A percentile compares a stretch with the other conserved stretches of the same genome.
Evolutionary conservation across 1,284 basidiomycete genomes (phyloP).

Genomic region (Leccinum pseudoinsigne): DNA sequence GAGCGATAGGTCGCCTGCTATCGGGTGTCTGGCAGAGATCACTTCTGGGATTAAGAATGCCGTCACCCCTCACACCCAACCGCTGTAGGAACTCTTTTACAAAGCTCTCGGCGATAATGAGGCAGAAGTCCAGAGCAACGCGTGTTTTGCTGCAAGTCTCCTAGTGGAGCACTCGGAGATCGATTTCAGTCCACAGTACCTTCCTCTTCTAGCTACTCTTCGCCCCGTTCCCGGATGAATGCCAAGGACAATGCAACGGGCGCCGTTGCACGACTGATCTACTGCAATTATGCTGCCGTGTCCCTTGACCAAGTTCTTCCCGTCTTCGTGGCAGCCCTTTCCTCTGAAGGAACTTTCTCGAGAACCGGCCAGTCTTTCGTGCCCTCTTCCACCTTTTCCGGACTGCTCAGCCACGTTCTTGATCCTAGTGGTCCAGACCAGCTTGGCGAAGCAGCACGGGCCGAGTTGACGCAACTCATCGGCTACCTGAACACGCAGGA

Average conservation of each 20-base stretch:
- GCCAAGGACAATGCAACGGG: slow-evolving; percentile 97
- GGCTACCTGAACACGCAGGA: slow-evolving; percentile 72
- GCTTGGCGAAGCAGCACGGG: slow-evolving; percentile 75
- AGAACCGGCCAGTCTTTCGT: slow-evolving; percentile 89
- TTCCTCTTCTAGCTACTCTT: slow-evolving; percentile 77
- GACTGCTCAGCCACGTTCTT: slow-evolving; percentile 74
- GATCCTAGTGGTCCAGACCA: slow-evolving; percentile 76
- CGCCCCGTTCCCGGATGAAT: slow-evolving; percentile 76
- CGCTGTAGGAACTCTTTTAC: slow-evolving; percentile 84
- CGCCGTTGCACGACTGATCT: slow-evolving; percentile 87
- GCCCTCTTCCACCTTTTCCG: slow-evolving; percentile 90
- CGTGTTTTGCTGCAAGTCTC: slow-evolving; percentile 92
- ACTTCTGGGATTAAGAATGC: slow-evolving; percentile 90
- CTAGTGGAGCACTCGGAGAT: slow-evolving; percentile 86
- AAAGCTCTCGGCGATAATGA: slow-evolving; percentile 85
- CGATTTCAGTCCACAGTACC: slow-evolving; percentile 86
- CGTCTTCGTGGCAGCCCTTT: slow-evolving; percentile 75
- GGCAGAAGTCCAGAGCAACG: slow-evolving; percentile 93
- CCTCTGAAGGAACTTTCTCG: slow-evolving; percentile 88
- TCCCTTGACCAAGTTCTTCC: slow-evolving; percentile 93
- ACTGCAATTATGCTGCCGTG: slow-evolving; percentile 79
- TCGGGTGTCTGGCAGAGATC: slow-evolving; percentile 95
- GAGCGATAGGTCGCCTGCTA: slow-evolving; percentile 91
- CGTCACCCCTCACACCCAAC: slow-evolving; percentile 85
- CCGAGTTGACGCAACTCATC: slow-evolving; percentile 77